phyloP scores from a whole-genome alignment of 257 asterid genomes.

The Schizonepeta tenuifolia region DNA sequence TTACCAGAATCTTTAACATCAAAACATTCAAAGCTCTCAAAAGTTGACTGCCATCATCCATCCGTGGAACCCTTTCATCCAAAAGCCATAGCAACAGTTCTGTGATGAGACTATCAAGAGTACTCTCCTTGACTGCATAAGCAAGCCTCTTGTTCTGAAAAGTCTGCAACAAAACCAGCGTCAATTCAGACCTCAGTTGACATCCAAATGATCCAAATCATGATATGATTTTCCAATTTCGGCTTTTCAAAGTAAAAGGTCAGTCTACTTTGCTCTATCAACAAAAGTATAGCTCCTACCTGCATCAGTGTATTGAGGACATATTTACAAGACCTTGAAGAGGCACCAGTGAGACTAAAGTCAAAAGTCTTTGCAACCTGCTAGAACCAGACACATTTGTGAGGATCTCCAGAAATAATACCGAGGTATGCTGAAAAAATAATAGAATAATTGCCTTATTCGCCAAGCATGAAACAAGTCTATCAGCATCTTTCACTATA shows the following conservation, averaged over 20 bases:
- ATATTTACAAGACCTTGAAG: conserved; percentile 99
- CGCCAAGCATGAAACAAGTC: conserved; percentile 97
- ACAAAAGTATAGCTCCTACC: conserved; percentile 43
- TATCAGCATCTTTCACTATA: conserved; percentile 88
- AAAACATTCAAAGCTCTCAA: conserved; percentile 94
- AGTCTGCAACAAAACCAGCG: conserved; percentile 57
- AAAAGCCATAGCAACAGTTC: conserved; percentile 98
- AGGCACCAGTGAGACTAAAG: conserved; percentile 90
- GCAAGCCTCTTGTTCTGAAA: conserved; percentile 92
- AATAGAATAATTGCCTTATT: conserved; percentile 59
- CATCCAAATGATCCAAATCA: background rate
- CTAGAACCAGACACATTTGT: conserved; percentile 29
- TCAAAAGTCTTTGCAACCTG: conserved; percentile 98
- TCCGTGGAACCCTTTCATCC: conserved; percentile 96
- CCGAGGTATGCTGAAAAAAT: conserved; percentile 9
- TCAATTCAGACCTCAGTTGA: conserved; percentile 22
- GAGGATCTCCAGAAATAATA: conserved; percentile 26
- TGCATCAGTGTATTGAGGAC: conserved; percentile 98
- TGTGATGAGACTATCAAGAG: conserved; percentile 88
- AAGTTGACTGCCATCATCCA: conserved; percentile 99
- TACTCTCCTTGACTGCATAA: conserved; percentile 86
- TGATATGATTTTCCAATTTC: background rate
- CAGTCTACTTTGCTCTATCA: conserved; percentile 9
- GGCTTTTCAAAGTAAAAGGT: background rate
- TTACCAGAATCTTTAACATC: conserved; percentile 95